Evolutionary conservation across 345 rosid species (phyloP).

Genomic region (Citrus hindsii): DNA sequence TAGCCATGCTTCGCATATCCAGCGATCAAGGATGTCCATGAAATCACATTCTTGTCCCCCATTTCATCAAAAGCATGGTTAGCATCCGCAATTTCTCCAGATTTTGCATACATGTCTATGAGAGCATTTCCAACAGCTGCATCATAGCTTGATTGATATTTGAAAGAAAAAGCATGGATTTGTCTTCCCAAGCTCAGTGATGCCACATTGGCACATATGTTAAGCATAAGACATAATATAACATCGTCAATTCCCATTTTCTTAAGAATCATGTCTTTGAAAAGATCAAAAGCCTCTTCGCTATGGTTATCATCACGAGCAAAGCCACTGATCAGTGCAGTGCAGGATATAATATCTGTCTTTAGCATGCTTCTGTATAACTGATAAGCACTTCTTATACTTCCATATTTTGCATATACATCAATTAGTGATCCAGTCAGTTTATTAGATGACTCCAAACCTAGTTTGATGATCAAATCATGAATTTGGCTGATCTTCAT

Average conservation of each 20-base stretch:
- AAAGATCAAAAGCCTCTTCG: constrained; percentile 43
- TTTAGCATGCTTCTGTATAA: constrained; percentile 30
- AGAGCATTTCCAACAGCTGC: constrained; percentile 56
- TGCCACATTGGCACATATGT: constrained; percentile 50
- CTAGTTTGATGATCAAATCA: constrained; percentile 43
- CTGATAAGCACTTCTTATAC: constrained; percentile 41
- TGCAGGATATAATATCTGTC: constrained; percentile 58
- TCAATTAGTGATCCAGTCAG: constrained; percentile 54
- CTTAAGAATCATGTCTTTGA: constrained; percentile 45
- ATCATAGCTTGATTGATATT: constrained; percentile 43
- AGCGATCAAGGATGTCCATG: constrained; percentile 69
- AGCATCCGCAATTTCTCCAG: constrained; percentile 63
- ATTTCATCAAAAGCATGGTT: constrained; percentile 44
- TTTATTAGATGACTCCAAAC: constrained; percentile 34
- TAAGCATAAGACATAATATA: constrained; percentile 53
- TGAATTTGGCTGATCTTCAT: constrained; percentile 47
- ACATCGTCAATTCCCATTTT: constrained; percentile 51
- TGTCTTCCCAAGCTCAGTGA: constrained; percentile 58
- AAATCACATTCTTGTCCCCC: constrained; percentile 53
- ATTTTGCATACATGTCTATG: constrained; percentile 77
- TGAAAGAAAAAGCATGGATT: constrained; percentile 54
- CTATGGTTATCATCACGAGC: constrained; percentile 28
- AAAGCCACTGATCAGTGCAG: constrained; percentile 60
- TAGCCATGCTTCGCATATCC: constrained; percentile 71
- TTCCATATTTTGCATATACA: constrained; percentile 63